Percentiles rank a stretch among this genome's conserved stretches.
phyloP scores from a whole-genome alignment of 352 stramenopile genomes.

The Phytopythium cucurbitacearum region DNA sequence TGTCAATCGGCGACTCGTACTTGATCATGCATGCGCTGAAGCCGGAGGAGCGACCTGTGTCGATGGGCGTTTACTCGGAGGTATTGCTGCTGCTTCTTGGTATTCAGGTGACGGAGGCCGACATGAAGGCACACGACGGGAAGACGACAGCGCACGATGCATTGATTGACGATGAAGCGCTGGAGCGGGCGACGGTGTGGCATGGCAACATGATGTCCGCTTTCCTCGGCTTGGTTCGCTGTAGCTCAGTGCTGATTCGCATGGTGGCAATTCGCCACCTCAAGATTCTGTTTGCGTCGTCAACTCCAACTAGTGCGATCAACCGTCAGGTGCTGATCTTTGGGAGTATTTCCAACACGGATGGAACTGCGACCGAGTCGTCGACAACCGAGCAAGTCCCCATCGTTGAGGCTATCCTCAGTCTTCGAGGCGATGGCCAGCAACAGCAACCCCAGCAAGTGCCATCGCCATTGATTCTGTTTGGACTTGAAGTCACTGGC shows the following conservation, averaged over 20 bases:
- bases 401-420: slow-evolving; percentile 76
- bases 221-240: slow-evolving; percentile 49
- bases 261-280: slow-evolving; percentile 59
- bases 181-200: slow-evolving; percentile 48
- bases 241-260: slow-evolving; percentile 52
- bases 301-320: slow-evolving; percentile 56
- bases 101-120: slow-evolving; percentile 57
- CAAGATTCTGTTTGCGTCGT: slow-evolving; percentile 61
- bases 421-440: slow-evolving; percentile 42
- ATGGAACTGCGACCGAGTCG: slow-evolving; percentile 59
- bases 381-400: slow-evolving; percentile 72
- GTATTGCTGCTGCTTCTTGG: slow-evolving; percentile 71
- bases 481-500: slow-evolving; percentile 44
- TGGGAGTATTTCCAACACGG: slow-evolving; percentile 68
- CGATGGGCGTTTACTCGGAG: slow-evolving; percentile 80
- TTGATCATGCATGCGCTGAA: slow-evolving; percentile 82
- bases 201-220: slow-evolving; percentile 68
- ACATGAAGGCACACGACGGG: slow-evolving; percentile 43
- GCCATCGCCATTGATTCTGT: slow-evolving; percentile 31
- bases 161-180: slow-evolving; percentile 53
- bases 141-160: slow-evolving; percentile 43
- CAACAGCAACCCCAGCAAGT: slow-evolving; percentile 12
- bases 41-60: slow-evolving; percentile 51
- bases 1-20: slow-evolving; percentile 74
- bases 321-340: slow-evolving; percentile 80